Evolutionary conservation across 139 green algal species (phyloP), one percentile per base, ranked within the genome.

Genomic region (Mesotaenium endlicherianum): DNA sequence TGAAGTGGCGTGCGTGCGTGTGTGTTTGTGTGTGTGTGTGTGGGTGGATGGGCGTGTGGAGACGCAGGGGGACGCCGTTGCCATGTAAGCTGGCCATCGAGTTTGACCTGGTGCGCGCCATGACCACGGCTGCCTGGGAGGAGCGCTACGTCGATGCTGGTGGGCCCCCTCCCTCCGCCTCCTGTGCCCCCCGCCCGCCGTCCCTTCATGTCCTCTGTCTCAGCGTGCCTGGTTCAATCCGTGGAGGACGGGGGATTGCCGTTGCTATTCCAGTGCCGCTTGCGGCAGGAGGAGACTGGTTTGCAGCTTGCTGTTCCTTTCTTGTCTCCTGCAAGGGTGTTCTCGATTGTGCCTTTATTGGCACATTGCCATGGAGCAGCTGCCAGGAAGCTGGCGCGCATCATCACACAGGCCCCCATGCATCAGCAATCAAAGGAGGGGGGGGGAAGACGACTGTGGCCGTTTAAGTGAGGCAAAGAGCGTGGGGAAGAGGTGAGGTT

Each of bases 91-190:
- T 72, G 60, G 55, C 75, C 16, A 34, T 39, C 26, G 75, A 82
- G 26, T 43, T 82, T 75, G 59, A 8, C 4, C 60, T 82, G 55
- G 55, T 82, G 26, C 55, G 59, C 41, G 3, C 16, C n/a, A 82
- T 82, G 75, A 82, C 70, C n/a, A 43, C 6, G 41, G 75, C 75
- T 75, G 75, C 59, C 4, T 3, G n/a, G 14, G 75, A 82, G 6
- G 75, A 82, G 17, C 75, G 75, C 17, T 82, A 82, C 43, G 38
- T n/a, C 16, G 75, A 82, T 43, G 75, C 75, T 67, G 75, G 75
- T 82, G n/a, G n/a, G n/a, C n/a, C n/a, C n/a, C n/a, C n/a, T n/a
- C n/a, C n/a, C n/a, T n/a, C n/a, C n/a, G n/a, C n/a, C n/a, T n/a
- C n/a, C n/a, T n/a, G n/a, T n/a, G n/a, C n/a, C n/a, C n/a, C n/a